Evolutionary conservation across 257 asterid species (phyloP), one percentile per base, ranked within the genome.

Genomic region (Solanum bulbocastanum): DNA sequence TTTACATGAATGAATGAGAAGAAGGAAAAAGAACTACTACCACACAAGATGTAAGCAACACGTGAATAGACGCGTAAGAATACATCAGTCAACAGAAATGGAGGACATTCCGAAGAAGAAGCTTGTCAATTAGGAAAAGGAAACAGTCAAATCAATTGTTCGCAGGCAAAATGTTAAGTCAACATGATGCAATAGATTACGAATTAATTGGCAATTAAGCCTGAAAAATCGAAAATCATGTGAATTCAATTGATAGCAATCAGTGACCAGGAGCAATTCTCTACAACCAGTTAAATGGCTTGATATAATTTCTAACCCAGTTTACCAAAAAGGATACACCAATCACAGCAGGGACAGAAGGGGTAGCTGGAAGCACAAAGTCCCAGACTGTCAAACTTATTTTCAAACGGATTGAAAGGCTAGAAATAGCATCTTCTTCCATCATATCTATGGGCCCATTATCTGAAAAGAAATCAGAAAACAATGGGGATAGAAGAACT

Each of bases 261-360:
- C 66, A 49, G 40, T 25, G 14, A 25, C 85, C 84, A 27, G 25
- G 32, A 79, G 39, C 25, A 79, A 27, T 79, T 79, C 39, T 79
- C 84, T 42, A 30, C 20, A 46, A 81, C 85, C 86, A 82, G 69
- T 49, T 16, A 30, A 40, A 18, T 49, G 39, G 68, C 71, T 86
- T 86, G 52, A 73, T 18, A 16, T 73, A 36, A 52, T 52, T 73
- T 36, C 82, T 20, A 86, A 73, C 84, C 58, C 86, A 71, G 46
- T 85, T 5, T 33, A 75, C 86, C 60, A 65, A 72, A 81, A 46
- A 94, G 99, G 99, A 97, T 97, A 96, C 99, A 92, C 99, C 99
- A 93, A 97, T 94, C 88, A 97, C 99, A 91, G 98, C 99, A 62
- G 99, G 99, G 89, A 97, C 93, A 85, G 99, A 96, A 86, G 99